Base-by-base conservation (phyloP, 2,329 filamentous ascomycete genomes). In the Colletotrichum horii region DNA sequence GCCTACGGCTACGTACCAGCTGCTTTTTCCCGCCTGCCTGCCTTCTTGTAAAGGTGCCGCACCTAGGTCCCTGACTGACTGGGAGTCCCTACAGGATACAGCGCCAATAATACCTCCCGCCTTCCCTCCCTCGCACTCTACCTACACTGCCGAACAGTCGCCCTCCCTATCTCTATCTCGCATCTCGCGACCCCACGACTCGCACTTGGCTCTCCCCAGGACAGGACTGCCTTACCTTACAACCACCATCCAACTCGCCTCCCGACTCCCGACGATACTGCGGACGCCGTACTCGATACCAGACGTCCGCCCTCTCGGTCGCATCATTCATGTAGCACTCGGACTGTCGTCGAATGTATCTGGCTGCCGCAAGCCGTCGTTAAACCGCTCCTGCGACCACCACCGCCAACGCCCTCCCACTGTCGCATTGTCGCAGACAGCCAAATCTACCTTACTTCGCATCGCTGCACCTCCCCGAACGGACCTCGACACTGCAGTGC, bases 381-480 rank as follows among this genome's bases (percentile, higher is more conserved):
- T 43, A 24, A 38, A 36, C 43, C 48, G 55, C 28, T 62, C 24
- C 30, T 71, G 28, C 58, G 34, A 70, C 26, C 43, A 64, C 43
- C 38, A 36, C 32, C 60, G 34, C n/a, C 52, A 71, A 22, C 58
- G 55, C 61, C 71, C 66, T 32, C 16, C 72, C 52, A 55, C 34
- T 48, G 64, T 74, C 43, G 74, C 70, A 75, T 68, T 60, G 24
- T 73, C 70, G 65, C 36, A 67, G 56, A 73, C 70, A 68, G 62
- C 64, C 70, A 73, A 68, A 58, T 60, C 43, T 62, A 72, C 55
- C 62, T 52, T 62, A 72, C 55, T 66, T 52, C 43, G n/a, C 22
- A 64, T 43, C 26, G 65, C 74, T 74, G 74, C 70, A 76, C 58
- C 70, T 74, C 28, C 74, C 70, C 65, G 74, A 73, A 76, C 74